These are phyloP conservation scores for Artemisia annua DNA, from an alignment of 129 eudicot species.

Conservation along the genomic window DNA sequence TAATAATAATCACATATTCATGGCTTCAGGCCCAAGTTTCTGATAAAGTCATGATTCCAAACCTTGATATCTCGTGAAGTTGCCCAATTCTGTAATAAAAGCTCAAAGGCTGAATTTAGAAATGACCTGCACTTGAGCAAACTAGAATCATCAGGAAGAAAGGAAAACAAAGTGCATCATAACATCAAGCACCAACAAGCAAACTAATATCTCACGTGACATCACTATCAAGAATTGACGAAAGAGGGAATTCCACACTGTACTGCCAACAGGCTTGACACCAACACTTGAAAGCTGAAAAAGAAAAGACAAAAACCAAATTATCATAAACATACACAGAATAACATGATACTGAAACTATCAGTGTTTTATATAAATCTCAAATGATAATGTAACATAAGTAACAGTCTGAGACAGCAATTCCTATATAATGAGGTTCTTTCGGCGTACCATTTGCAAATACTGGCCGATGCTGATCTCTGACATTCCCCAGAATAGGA, in stretches of 20 bases:
- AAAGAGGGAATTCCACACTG: conserved; percentile 60
- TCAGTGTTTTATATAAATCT: neutral
- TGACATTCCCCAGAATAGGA: conserved; percentile 90
- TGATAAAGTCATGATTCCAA: conserved; percentile 3
- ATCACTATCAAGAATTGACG: conserved; percentile 72
- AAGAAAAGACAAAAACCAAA: conserved; percentile 16
- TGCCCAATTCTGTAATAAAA: conserved; percentile 93
- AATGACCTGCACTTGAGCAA: conserved; percentile 73
- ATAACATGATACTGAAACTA: neutral
- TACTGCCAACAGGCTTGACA: conserved; percentile 96
- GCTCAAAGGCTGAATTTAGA: conserved; percentile 92
- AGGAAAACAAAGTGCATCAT: conserved; percentile 8
- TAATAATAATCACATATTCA: conserved; percentile 8
- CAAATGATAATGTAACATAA: neutral
- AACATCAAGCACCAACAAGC: conserved; percentile 21
- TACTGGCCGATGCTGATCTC: conserved; percentile 81
- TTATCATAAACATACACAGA: conserved; percentile 5
- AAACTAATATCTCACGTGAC: conserved; percentile 65
- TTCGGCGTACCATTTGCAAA: conserved; percentile 78
- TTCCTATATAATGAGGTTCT: conserved; percentile 1
- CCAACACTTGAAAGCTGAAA: conserved; percentile 95
- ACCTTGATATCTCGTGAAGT: conserved; percentile 96
- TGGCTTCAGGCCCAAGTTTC: no score
- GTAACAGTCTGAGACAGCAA: neutral
- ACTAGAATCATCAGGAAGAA: conserved; percentile 21